A percentile compares a stretch with the other conserved stretches of the same genome.
phyloP scores from a whole-genome alignment of 805 yeast species.

The Maudiozyma saulgeensis region DNA sequence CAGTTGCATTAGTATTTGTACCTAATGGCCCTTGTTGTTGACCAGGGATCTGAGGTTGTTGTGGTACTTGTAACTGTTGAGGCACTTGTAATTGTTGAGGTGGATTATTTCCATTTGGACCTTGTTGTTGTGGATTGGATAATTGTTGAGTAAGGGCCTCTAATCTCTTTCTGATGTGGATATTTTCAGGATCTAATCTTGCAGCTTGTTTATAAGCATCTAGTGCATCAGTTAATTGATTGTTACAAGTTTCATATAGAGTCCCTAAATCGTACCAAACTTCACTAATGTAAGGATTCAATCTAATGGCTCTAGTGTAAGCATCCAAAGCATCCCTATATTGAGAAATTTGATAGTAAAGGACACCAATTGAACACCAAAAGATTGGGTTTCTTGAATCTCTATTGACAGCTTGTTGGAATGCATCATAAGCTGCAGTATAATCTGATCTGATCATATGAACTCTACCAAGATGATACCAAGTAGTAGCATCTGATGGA shows the following conservation, averaged over 20 bases:
- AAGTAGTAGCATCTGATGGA: conserved; percentile 84
- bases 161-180: conserved; percentile 86
- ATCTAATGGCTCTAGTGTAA: conserved; percentile 88
- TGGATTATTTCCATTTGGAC: background rate
- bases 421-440: conserved; percentile 93
- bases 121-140: conserved; percentile 25
- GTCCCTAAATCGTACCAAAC: conserved; percentile 99
- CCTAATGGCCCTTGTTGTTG: background rate
- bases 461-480: conserved; percentile 95
- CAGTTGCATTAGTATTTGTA: background rate
- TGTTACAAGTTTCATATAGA: conserved; percentile 91
- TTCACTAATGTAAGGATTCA: conserved; percentile 92
- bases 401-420: conserved; percentile 96
- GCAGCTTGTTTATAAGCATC: conserved; percentile 98
- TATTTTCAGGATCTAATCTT: conserved; percentile 85
- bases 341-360: conserved; percentile 92
- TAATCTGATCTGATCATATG: conserved; percentile 95
- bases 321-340: conserved; percentile 96
- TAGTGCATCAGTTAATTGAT: conserved; percentile 87
- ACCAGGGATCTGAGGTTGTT: conserved; percentile 4
- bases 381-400: conserved; percentile 96
- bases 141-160: conserved; percentile 62
- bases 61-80: conserved; percentile 1
- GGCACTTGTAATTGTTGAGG: conserved; percentile 6
- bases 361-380: conserved; percentile 94